Base-by-base conservation (phyloP, 1,284 basidiomycete species). In the Cutaneotrichosporon arboriforme region DNA sequence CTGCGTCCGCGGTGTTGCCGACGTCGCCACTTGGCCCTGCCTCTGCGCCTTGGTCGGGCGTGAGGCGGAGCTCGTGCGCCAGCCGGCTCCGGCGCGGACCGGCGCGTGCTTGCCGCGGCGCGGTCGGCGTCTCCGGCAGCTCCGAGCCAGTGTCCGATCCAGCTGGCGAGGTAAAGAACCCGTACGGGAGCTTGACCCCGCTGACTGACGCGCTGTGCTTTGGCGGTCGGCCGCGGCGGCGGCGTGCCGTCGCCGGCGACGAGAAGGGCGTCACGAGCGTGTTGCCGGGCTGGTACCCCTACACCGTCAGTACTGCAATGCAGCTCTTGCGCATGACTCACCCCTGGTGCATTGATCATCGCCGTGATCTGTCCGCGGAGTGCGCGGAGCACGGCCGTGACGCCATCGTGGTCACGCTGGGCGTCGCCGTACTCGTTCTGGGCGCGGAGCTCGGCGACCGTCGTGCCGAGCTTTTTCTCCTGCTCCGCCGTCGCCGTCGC, bases 231-330 rank as follows among this genome's bases (percentile, higher is more conserved):
- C 67, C 67, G 20, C 67, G 59, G n/a, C 59, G 42, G 10, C 67
- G 53, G 1, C 60, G 55, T 2, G 68, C 66, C 15, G 66, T 66
- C 5, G 70, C 69, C 2, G 70, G 66, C 4, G 68, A 65, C 5
- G 67, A 63, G 52, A 61, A 67, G 17, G 68, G 54, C 14, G 58
- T 55, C 51, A 41, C 49, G 26, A 20, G 51, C 17, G 34, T 17
- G 15, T 48, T 42, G 20, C 46, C 39, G 4, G 46, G 38, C 12
- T 37, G 21, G 18, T 48, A 36, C 9, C 52, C 43, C 40, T 54
- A 38, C 35, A 47, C 26, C 53, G 43, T 51, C 35, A 51, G 52
- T 20, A 31, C n/a, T n/a, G n/a, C n/a, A 22, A 35, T 8, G 34
- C 4, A n/a, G 20, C 17, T 35, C 15, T 18, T 36, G 12, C 37